Percentiles rank a stretch among this genome's conserved stretches.
phyloP scores from a whole-genome alignment of 2,329 filamentous ascomycete species.

The Penicillium sp. region DNA sequence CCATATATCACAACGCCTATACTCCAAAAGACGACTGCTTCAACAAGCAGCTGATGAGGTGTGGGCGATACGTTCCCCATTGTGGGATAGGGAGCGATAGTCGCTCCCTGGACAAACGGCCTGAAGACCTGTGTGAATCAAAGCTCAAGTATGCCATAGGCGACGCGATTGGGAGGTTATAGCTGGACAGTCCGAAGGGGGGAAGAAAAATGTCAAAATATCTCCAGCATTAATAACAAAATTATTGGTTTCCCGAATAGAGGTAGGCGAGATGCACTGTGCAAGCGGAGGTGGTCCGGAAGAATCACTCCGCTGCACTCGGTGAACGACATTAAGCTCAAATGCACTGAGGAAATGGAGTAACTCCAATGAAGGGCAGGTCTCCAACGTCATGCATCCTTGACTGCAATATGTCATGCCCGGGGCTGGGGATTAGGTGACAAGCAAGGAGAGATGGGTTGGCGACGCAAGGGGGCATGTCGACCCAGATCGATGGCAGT shows the following conservation, averaged over 20 bases:
- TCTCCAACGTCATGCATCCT: slow-evolving; percentile 15
- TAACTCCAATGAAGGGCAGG: slow-evolving; percentile 4
- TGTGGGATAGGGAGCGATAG: slow-evolving; percentile 2
- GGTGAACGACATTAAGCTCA: slow-evolving; percentile 12
- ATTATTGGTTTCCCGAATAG: not conserved
- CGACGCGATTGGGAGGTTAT: not conserved
- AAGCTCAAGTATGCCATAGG: not conserved
- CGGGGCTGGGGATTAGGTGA: slow-evolving; percentile 10
- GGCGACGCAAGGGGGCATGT: slow-evolving; percentile 19
- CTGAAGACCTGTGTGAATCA: not conserved
- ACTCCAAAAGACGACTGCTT: slow-evolving; percentile 33
- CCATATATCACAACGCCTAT: slow-evolving; percentile 29
- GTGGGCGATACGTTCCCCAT: slow-evolving; percentile 34
- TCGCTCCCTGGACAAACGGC: not conserved
- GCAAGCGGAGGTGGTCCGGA: not conserved
- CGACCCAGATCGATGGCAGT: slow-evolving; percentile 18
- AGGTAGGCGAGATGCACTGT: not conserved
- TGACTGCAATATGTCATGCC: slow-evolving; percentile 13
- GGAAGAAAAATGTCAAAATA: not conserved
- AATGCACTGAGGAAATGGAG: not conserved
- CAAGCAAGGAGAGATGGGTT: slow-evolving; percentile 22
- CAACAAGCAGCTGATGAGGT: slow-evolving; percentile 28
- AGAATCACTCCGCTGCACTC: not conserved
- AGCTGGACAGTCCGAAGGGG: not conserved
- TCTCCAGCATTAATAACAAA: not conserved